phyloP scores from a whole-genome alignment of 805 yeast species.

The Lachancea kluyveri region DNA sequence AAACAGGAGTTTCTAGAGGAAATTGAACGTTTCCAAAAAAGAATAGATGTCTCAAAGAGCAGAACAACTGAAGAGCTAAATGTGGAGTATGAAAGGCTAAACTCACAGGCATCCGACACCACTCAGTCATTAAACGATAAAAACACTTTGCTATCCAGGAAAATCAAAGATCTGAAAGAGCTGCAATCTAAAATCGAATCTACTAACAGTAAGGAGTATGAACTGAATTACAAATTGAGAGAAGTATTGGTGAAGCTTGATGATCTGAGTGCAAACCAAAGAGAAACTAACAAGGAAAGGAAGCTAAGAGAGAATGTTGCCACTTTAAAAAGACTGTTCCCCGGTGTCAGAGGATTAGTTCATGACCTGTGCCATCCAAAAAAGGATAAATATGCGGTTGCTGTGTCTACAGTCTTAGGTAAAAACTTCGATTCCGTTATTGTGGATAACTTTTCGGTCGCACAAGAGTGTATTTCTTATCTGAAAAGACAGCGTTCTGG shows the following conservation, averaged over 20 bases:
- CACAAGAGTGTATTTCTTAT: slow-evolving; percentile 70
- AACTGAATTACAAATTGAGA: slow-evolving; percentile 57
- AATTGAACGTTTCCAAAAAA: slow-evolving; percentile 32
- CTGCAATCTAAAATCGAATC: slow-evolving; percentile 36
- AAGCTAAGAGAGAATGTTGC: slow-evolving; percentile 67
- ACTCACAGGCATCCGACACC: slow-evolving; percentile 25
- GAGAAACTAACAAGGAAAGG: slow-evolving; percentile 68
- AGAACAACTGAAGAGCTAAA: slow-evolving; percentile 32
- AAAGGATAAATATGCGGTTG: slow-evolving; percentile 63
- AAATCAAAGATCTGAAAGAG: slow-evolving; percentile 32
- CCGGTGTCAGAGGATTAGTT: slow-evolving; percentile 80
- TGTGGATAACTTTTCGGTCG: slow-evolving; percentile 66
- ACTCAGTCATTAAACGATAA: slow-evolving; percentile 35
- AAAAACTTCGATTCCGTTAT: slow-evolving; percentile 73
- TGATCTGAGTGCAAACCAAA: slow-evolving; percentile 67
- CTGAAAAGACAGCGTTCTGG: slow-evolving; percentile 84
- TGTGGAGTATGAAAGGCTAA: slow-evolving; percentile 29
- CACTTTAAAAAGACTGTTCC: slow-evolving; percentile 63
- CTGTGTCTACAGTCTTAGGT: slow-evolving; percentile 75
- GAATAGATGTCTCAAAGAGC: slow-evolving; percentile 31
- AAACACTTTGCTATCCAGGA: slow-evolving; percentile 22
- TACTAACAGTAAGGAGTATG: slow-evolving; percentile 43
- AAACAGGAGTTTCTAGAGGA: slow-evolving; percentile 38
- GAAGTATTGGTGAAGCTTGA: slow-evolving; percentile 55
- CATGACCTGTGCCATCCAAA: slow-evolving; percentile 75